Evolutionary conservation across 371 early-diverging fungal species (phyloP).

Genomic region (Lichtheimia corymbifera): DNA sequence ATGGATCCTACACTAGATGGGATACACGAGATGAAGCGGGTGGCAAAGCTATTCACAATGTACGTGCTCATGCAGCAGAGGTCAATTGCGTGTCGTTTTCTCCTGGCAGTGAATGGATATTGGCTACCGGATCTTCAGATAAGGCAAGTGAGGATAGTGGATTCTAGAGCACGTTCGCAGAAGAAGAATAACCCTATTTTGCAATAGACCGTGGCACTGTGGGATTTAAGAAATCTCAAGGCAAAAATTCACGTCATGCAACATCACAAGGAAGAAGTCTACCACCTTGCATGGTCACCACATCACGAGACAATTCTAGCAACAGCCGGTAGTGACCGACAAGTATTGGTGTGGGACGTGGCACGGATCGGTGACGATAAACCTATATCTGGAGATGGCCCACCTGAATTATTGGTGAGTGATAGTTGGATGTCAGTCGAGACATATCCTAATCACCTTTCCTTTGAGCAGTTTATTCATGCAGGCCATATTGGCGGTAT

Average conservation of each 20-base stretch:
- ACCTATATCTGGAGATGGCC: conserved; percentile 91
- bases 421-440: neutral
- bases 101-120: conserved; percentile 84
- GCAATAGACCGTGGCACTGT: conserved; percentile 82
- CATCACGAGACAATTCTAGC: conserved; percentile 92
- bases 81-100: conserved; percentile 96
- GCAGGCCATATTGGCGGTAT: conserved; percentile 99
- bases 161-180: neutral
- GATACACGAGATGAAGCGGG: conserved; percentile 53
- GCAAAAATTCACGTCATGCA: conserved; percentile 80
- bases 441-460: neutral
- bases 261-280: conserved; percentile 90
- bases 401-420: conserved; percentile 92
- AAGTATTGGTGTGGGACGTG: conserved; percentile 97
- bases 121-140: conserved; percentile 97
- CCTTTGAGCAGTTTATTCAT: conserved; percentile 83
- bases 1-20: conserved; percentile 58
- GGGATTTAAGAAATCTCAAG: conserved; percentile 95
- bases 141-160: conserved; percentile 44
- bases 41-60: conserved; percentile 64
- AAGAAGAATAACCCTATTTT: neutral
- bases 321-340: conserved; percentile 89
- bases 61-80: conserved; percentile 88
- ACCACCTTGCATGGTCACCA: conserved; percentile 97
- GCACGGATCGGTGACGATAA: conserved; percentile 89